These are phyloP conservation scores for Lactarius evosmus DNA, from an alignment of 768 basidiomycete genomes.

Conservation along the genomic window DNA sequence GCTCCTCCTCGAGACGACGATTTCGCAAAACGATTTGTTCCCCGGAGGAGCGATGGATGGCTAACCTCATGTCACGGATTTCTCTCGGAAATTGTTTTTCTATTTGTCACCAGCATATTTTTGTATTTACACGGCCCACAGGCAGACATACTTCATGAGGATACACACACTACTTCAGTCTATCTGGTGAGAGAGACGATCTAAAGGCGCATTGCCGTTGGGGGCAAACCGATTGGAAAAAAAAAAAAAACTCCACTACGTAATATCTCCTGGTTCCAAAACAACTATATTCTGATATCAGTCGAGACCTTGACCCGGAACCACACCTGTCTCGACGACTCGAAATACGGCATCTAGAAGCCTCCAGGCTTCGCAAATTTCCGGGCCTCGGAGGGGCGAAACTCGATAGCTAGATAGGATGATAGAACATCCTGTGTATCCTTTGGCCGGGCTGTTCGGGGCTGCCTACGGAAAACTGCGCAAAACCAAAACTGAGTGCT, in stretches of 20 bases:
- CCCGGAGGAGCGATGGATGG: constrained; percentile 12
- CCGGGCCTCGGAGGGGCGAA: not conserved
- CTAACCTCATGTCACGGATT: constrained; percentile 10
- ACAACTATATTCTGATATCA: not conserved
- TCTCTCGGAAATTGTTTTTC: not conserved
- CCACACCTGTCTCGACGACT: not conserved
- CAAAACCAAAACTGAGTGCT: not conserved
- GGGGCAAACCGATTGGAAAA: not conserved
- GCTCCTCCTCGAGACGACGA: not conserved
- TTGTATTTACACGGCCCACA: constrained; percentile 6
- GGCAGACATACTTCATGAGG: not conserved
- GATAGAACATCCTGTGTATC: constrained; percentile 10
- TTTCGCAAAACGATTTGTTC: constrained; percentile 11
- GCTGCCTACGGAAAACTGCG: not conserved
- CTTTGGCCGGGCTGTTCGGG: not conserved
- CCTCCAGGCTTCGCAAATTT: not conserved
- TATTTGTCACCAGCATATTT: constrained; percentile 9
- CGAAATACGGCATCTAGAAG: not conserved
- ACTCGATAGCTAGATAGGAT: constrained; percentile 6
- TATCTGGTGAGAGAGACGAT: not conserved
- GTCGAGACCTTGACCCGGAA: not conserved
- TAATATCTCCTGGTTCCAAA: not conserved
- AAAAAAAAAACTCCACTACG: not conserved
- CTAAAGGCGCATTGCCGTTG: not conserved
- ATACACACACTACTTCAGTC: not conserved